phyloP scores from a whole-genome alignment of 345 rosid genomes.

The Nasturtium officinale region DNA sequence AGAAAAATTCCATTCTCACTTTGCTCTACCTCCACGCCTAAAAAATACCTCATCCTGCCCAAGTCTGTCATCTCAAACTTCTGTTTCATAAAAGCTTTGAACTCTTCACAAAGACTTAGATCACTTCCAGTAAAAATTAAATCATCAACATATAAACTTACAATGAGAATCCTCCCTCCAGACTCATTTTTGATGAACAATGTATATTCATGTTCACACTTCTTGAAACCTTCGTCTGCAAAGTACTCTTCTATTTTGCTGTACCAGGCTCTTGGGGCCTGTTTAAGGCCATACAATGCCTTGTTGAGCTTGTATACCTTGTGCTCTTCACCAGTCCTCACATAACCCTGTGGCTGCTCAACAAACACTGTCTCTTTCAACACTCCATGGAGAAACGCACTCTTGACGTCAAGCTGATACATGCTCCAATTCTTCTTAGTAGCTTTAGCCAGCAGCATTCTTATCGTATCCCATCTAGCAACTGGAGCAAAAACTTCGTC shows the following conservation, averaged over 20 bases:
- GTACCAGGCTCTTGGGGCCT: not conserved
- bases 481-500: not conserved
- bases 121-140: not conserved
- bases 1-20: not conserved
- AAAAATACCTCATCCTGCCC: not conserved
- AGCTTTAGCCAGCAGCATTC: not conserved
- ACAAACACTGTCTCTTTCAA: not conserved
- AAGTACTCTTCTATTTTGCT: not conserved
- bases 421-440: not conserved
- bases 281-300: not conserved
- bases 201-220: not conserved
- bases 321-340: not conserved
- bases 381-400: not conserved
- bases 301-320: not conserved
- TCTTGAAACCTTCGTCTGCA: not conserved
- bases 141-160: not conserved
- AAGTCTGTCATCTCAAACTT: conserved; percentile 6
- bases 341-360: not conserved
- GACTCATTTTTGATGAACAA: not conserved
- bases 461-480: not conserved
- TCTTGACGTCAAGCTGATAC: not conserved
- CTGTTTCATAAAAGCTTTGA: not conserved
- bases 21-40: not conserved
- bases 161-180: not conserved
- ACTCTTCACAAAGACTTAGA: not conserved